Conservation (phyloP, 2,329 filamentous ascomycete genomes). For the Arachnomyces sp. region DNA sequence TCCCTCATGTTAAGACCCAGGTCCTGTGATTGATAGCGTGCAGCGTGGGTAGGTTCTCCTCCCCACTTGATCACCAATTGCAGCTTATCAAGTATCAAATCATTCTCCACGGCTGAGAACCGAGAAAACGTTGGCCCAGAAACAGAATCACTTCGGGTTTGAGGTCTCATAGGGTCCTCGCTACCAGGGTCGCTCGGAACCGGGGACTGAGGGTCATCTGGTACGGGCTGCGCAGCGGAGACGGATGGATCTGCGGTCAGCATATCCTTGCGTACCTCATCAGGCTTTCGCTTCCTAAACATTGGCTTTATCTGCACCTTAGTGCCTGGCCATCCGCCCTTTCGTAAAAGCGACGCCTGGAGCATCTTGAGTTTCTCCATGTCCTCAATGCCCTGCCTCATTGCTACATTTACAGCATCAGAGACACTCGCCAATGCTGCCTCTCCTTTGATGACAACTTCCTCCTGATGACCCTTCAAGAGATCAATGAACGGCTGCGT, state of each 20-base stretch:
- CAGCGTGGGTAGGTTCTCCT: conserved; percentile 94
- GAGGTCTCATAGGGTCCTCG: conserved; percentile 38
- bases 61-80: conserved; percentile 99
- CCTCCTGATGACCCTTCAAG: conserved; percentile 90
- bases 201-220: conserved; percentile 16
- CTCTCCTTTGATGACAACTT: conserved; percentile 88
- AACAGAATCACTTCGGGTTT: conserved; percentile 71
- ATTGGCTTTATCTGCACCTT: conserved; percentile 99
- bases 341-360: conserved; percentile 81
- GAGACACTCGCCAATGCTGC: conserved; percentile 82
- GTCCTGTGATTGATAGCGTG: conserved; percentile 91
- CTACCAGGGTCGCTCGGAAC: conserved; percentile 19
- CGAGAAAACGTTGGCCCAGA: conserved; percentile 88
- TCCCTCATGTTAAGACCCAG: conserved; percentile 93
- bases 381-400: conserved; percentile 75
- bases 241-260: conserved; percentile 10
- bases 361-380: conserved; percentile 75
- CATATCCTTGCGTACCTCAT: conserved; percentile 40
- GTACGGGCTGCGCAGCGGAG: conserved; percentile 8
- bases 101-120: conserved; percentile 87
- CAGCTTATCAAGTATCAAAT: conserved; percentile 86
- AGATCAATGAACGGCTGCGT: conserved; percentile 92
- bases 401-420: conserved; percentile 74
- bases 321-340: conserved; percentile 87
- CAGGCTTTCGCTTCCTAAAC: conserved; percentile 81